Percentiles rank a stretch among this genome's conserved stretches.
Conservation (phyloP, 768 basidiomycete species). For the Phaffia australis region DNA sequence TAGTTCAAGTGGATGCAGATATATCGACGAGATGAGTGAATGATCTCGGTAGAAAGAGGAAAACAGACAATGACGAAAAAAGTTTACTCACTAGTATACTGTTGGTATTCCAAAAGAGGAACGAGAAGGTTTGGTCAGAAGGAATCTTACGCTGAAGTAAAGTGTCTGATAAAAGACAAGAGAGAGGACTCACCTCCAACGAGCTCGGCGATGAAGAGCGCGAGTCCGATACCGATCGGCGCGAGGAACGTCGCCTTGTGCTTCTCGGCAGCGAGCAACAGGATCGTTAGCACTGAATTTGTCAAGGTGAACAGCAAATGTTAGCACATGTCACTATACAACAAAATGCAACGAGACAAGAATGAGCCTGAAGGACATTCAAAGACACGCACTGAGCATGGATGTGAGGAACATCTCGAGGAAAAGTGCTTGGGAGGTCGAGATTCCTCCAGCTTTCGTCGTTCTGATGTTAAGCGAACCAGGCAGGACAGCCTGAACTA, state of each 20-base stretch:
- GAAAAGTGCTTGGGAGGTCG: conserved; percentile 34
- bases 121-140: neutral
- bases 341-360: neutral
- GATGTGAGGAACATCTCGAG: conserved; percentile 41
- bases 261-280: conserved; percentile 27
- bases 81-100: neutral
- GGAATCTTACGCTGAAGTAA: too few species aligned
- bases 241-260: conserved; percentile 42
- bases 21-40: too few species aligned
- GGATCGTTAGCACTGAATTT: neutral
- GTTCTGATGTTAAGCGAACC: conserved; percentile 34
- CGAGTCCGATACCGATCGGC: conserved; percentile 41
- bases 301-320: neutral
- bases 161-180: too few species aligned
- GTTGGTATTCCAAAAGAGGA: neutral
- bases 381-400: conserved; percentile 1
- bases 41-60: too few species aligned
- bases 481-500: conserved; percentile 36
- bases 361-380: too few species aligned
- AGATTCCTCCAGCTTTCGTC: conserved; percentile 29
- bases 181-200: conserved; percentile 15
- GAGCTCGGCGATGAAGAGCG: conserved; percentile 32
- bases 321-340: neutral
- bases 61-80: too few species aligned
- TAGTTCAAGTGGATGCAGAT: too few species aligned